phyloP scores from a whole-genome alignment of 176 grass and related monocot genomes.

The Bonia amplexicaulis region DNA sequence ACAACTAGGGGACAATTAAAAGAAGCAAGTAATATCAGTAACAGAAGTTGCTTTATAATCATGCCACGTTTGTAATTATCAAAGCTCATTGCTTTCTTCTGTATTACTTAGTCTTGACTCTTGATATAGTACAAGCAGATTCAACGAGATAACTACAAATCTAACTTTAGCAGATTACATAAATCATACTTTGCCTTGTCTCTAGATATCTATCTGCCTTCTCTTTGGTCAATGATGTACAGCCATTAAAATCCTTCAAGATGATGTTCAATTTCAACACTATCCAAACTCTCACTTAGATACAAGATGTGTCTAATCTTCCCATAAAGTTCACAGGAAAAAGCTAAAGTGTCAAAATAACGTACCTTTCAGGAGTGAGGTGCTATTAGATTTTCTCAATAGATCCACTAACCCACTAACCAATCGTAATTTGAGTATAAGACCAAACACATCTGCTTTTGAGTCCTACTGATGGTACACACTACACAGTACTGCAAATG shows the following conservation, averaged over 20 bases:
- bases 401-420: conserved; percentile 15
- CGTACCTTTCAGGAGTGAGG: background rate
- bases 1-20: background rate
- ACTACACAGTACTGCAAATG: background rate
- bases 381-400: conserved; percentile 10
- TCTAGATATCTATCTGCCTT: conserved; percentile 13
- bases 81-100: background rate
- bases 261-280: conserved; percentile 24
- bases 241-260: conserved; percentile 22
- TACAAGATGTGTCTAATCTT: background rate
- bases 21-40: background rate
- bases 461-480: background rate
- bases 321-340: conserved; percentile 7
- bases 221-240: conserved; percentile 9
- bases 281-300: background rate
- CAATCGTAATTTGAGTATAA: background rate
- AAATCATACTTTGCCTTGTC: conserved; percentile 12
- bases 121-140: conserved; percentile 5
- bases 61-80: background rate
- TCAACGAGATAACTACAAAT: background rate
- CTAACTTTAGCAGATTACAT: conserved; percentile 18
- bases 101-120: conserved; percentile 4
- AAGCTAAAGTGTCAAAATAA: conserved; percentile 11
- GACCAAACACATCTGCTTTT: conserved; percentile 5
- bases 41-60: background rate